Conservation (phyloP, 768 basidiomycete genomes). For the Xerocomellus dryophilus region DNA sequence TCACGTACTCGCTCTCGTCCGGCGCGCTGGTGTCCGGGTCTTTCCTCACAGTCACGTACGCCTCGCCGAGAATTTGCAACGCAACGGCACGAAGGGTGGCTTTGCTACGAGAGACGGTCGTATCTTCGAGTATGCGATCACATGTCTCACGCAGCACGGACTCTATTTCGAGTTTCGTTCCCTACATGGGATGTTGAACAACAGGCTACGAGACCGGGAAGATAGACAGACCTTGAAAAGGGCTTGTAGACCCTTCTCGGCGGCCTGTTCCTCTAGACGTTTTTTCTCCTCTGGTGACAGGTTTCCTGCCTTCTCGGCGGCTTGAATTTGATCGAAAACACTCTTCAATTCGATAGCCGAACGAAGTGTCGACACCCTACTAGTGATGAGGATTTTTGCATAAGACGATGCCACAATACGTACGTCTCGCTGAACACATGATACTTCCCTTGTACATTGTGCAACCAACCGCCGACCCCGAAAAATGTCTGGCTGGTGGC, state of each 20-base stretch:
- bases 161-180: slow-evolving; percentile 88
- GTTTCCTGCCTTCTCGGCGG: slow-evolving; percentile 83
- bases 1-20: slow-evolving; percentile 79
- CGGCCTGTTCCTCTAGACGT: slow-evolving; percentile 86
- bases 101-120: slow-evolving; percentile 50
- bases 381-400: slow-evolving; percentile 1
- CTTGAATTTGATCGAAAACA: slow-evolving; percentile 90
- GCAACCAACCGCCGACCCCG: slow-evolving; percentile 90
- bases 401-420: slow-evolving; percentile 28
- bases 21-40: slow-evolving; percentile 40
- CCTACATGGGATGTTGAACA: slow-evolving; percentile 40
- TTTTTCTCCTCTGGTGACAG: slow-evolving; percentile 74
- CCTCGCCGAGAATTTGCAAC: slow-evolving; percentile 80
- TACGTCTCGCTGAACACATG: slow-evolving; percentile 93
- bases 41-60: slow-evolving; percentile 68
- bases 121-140: slow-evolving; percentile 70
- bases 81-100: slow-evolving; percentile 74
- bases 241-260: slow-evolving; percentile 88
- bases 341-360: slow-evolving; percentile 86
- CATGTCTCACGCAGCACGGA: slow-evolving; percentile 87
- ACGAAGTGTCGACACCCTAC: slow-evolving; percentile 77
- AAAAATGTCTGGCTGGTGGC: slow-evolving; percentile 67
- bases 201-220: not conserved
- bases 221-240: slow-evolving; percentile 71
- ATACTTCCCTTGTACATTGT: slow-evolving; percentile 89